These are phyloP conservation scores for Ceratocystis ficicola DNA, from an alignment of 2,329 filamentous ascomycete species.

Conservation along the genomic window DNA sequence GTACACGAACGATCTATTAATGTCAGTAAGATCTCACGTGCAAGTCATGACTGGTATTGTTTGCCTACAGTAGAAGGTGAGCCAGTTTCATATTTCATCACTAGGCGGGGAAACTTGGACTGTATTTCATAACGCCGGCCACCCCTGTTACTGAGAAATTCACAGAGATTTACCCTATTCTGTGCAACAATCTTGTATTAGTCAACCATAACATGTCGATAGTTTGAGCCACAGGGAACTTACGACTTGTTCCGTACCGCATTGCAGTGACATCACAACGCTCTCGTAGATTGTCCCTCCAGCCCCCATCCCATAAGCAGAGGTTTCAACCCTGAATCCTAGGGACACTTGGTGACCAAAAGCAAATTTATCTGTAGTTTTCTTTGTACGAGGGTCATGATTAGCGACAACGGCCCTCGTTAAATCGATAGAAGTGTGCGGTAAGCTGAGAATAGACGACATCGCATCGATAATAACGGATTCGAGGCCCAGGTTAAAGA, in stretches of 20 bases:
- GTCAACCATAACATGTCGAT: neutral
- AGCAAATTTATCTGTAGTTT: constrained; percentile 17
- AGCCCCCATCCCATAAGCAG: neutral
- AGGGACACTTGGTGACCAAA: constrained; percentile 18
- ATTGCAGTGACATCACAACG: constrained; percentile 17
- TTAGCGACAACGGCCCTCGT: constrained; percentile 20
- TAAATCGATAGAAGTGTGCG: constrained; percentile 16
- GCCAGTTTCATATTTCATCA: constrained; percentile 20
- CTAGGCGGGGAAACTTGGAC: constrained; percentile 16
- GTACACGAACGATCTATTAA: constrained; percentile 17
- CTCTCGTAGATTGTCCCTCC: constrained; percentile 14
- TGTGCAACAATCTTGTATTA: neutral
- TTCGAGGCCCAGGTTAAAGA: neutral
- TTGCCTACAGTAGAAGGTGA: constrained; percentile 12
- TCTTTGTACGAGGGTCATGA: constrained; percentile 20
- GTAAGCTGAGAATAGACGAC: constrained; percentile 15
- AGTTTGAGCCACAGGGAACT: neutral
- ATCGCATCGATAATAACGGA: neutral
- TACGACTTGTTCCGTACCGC: constrained; percentile 16
- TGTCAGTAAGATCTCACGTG: neutral
- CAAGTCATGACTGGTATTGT: neutral
- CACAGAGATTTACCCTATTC: constrained; percentile 19
- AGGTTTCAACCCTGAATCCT: constrained; percentile 8
- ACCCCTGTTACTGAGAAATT: constrained; percentile 1
- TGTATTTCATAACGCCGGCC: constrained; percentile 20